A percentile compares a stretch with the other conserved stretches of the same genome.
These are phyloP conservation scores for Periconia macrospinosa DNA, from an alignment of 2,329 filamentous ascomycete species.

Conservation along the genomic window DNA sequence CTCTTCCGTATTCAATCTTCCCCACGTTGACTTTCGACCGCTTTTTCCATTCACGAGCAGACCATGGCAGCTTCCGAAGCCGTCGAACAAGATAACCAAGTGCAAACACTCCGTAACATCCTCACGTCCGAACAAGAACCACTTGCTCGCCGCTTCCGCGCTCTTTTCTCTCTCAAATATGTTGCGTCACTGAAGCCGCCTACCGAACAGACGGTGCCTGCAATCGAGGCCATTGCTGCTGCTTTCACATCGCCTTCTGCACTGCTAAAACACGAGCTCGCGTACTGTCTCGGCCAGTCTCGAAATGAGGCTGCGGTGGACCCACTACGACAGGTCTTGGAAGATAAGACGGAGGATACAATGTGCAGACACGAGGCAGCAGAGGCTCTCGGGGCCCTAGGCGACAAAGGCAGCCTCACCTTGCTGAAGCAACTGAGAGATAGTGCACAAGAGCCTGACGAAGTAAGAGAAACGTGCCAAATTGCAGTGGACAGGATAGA, in stretches of 20 bases:
- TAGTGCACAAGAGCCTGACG: constrained; percentile 72
- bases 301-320: constrained; percentile 74
- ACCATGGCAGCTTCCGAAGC: constrained; percentile 29
- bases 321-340: constrained; percentile 72
- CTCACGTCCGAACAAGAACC: constrained; percentile 79
- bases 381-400: constrained; percentile 88
- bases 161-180: constrained; percentile 96
- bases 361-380: constrained; percentile 98
- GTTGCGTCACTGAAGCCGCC: constrained; percentile 70
- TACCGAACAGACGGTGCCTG: constrained; percentile 61
- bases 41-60: neutral
- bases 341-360: constrained; percentile 78
- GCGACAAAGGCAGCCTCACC: constrained; percentile 71
- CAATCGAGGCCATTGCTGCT: constrained; percentile 81
- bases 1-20: neutral
- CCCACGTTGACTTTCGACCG: neutral
- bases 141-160: constrained; percentile 88
- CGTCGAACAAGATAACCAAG: constrained; percentile 46
- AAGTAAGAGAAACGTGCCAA: constrained; percentile 94
- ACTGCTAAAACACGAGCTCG: constrained; percentile 92
- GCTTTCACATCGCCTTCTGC: constrained; percentile 84
- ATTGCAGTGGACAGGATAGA: constrained; percentile 92
- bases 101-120: constrained; percentile 69
- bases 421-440: constrained; percentile 75
- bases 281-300: constrained; percentile 94